Evolutionary conservation across 257 asterid genomes (phyloP), one percentile per base, ranked within the genome.

Genomic region (Solanum clarkiae): DNA sequence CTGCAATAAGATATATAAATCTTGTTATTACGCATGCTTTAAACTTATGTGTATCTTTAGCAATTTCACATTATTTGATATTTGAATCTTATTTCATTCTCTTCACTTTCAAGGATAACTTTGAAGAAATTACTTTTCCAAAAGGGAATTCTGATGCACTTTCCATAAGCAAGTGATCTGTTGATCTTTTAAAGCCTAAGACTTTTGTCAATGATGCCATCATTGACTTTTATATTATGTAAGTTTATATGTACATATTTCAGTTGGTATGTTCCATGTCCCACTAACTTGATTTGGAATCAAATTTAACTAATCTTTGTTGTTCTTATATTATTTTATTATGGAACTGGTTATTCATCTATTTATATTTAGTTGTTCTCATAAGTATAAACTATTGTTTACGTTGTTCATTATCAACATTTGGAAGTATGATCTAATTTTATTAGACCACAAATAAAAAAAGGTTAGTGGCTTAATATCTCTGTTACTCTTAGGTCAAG

Each of bases 131-230:
- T 70, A 81, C 90, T 81, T 96, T 89, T 88, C 99, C 99, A 4
- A 87, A 91, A 60, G 97, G 97, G 87, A 98, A 96, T 89, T 95
- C 96, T 24, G 98, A 94, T 91, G 94, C 98, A 85, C 91, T 96
- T 86, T 87, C 89, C 88, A 84, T 96, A 86, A 87, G 93, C 88
- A 84, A 85, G 89, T 89, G 87, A 81, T 98, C 94, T 81, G 55
- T 94, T 85, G 97, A 94, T 88, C 89, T 89, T 68, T 90, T 96
- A 90, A 90, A 83, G 92, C 98, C 99, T 3, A 83, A 86, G 90
- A 91, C 92, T 72, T 96, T 96, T 86, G 91, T 96, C 92, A 96
- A 96, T 63, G 99, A 96, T 86, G 95, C 97, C 53, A 91, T 96
- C 60, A 89, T 96, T 84, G 98, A 96, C 91, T 95, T 96, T 88